Base-by-base conservation (phyloP, 768 basidiomycete species). In the Cyathus striatus region DNA sequence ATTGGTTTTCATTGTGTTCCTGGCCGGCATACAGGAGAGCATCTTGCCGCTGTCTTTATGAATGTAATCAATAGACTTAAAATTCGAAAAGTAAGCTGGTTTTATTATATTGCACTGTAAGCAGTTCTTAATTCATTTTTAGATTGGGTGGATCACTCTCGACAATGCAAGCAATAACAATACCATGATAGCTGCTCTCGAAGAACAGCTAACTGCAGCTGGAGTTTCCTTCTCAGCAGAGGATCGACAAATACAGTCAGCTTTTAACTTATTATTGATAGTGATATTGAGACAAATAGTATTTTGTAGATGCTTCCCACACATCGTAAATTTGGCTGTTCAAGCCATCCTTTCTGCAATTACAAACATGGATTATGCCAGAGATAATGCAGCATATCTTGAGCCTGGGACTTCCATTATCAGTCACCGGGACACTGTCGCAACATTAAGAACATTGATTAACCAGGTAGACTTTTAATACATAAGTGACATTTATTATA, bases 281-380 rank as follows among this genome's bases (percentile, higher is more conserved):
- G 27, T 26, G 27, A n/a, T 25, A 18, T 27, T 23, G 17, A 30
- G 18, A 34, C 41, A 23, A 25, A 39, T 33, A 16, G 23, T 5
- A 3, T 14, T 17, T 30, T 23, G 12, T 23, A 59, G 48, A 18
- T 58, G 57, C 35, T 60, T 54, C 34, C 54, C 53, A 1, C 59
- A 60, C 30, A 47, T 60, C 16, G 43, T 55, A 12, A 58, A 60
- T 44, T 47, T 60, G 22, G 55, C 57, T 3, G 50, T 48, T 21
- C 42, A 55, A 38, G 48, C 55, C 6, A 38, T 54, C 17, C 42
- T 56, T 2, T 13, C 33, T 6, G 46, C 52, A 7, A 17, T 55
- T 4, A 50, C 56, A 26, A 41, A 54, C 21, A 16, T 50, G 13
- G 25, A 40, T 14, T 48, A 39, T 34, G 43, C 27, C 30, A 20